phyloP scores from a whole-genome alignment of 495 filamentous ascomycete genomes.

The Aspergillus hancockii region DNA sequence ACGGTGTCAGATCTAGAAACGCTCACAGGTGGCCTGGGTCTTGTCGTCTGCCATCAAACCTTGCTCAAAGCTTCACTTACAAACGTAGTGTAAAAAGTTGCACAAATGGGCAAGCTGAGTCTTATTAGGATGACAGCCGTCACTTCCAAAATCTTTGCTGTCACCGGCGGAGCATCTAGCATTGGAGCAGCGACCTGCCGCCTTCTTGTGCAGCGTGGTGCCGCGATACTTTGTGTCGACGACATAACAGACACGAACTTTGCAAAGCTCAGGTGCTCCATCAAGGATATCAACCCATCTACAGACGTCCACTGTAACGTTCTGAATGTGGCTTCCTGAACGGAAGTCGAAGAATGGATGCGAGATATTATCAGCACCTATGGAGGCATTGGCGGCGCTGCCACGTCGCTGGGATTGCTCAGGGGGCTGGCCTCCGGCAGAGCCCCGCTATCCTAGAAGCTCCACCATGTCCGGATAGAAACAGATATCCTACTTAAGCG shows the following conservation, averaged over 20 bases:
- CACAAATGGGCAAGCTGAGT: not conserved
- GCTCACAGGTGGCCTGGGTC: too few species aligned
- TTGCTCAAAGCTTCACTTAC: too few species aligned
- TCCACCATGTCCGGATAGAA: too few species aligned
- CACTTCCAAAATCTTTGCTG: slow-evolving; percentile 1
- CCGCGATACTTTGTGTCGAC: slow-evolving; percentile 3
- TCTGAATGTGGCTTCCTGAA: slow-evolving; percentile 12
- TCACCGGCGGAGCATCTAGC: slow-evolving; percentile 18
- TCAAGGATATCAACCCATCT: slow-evolving; percentile 11
- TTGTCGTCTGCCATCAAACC: too few species aligned
- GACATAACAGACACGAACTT: slow-evolving; percentile 1
- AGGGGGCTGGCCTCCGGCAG: not conserved
- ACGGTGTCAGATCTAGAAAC: too few species aligned
- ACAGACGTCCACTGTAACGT: slow-evolving; percentile 7
- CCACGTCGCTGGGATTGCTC: slow-evolving; percentile 14
- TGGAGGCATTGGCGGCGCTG: slow-evolving; percentile 8
- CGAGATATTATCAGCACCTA: slow-evolving; percentile 4
- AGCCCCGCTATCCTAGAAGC: slow-evolving; percentile 5
- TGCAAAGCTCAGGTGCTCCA: not conserved
- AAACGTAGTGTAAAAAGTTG: too few species aligned
- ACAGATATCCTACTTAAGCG: too few species aligned
- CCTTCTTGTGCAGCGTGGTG: slow-evolving; percentile 6
- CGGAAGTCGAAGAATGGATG: slow-evolving; percentile 8
- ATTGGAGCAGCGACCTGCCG: slow-evolving; percentile 12
- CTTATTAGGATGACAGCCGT: not conserved